phyloP scores from a whole-genome alignment of 179 eudicot species.

The Vitellaria paradoxa region DNA sequence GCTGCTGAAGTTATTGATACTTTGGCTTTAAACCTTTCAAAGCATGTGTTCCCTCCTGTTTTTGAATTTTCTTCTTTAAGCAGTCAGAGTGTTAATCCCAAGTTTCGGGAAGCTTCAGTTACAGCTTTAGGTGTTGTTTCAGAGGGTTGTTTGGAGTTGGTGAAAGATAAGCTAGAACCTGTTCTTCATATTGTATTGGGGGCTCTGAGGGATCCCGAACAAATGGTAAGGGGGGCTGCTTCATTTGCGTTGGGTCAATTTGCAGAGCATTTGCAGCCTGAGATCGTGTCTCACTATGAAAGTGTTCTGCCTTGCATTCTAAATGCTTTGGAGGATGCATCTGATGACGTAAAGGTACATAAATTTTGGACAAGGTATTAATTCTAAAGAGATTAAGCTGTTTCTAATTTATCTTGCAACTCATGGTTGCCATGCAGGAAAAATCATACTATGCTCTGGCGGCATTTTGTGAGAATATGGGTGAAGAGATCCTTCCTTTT shows the following conservation, averaged over 20 bases:
- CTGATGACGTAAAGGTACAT: constrained; percentile 95
- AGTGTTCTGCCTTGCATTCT: constrained; percentile 87
- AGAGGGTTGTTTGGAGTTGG: constrained; percentile 81
- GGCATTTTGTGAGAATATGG: constrained; percentile 98
- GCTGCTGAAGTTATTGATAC: constrained; percentile 97
- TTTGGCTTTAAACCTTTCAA: constrained; percentile 78
- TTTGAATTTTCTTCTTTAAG: constrained; percentile 81
- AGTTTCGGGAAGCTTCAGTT: constrained; percentile 89
- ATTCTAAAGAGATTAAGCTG: not conserved
- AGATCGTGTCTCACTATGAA: constrained; percentile 84
- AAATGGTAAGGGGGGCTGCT: constrained; percentile 97
- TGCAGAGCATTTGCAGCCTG: constrained; percentile 97
- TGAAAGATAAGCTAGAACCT: constrained; percentile 76
- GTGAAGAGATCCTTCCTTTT: constrained; percentile 89
- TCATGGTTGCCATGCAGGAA: constrained; percentile 47
- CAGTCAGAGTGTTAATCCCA: constrained; percentile 71
- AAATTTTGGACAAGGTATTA: constrained; percentile 3
- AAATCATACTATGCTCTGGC: constrained; percentile 98
- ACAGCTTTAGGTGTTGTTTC: constrained; percentile 90
- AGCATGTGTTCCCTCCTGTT: constrained; percentile 81
- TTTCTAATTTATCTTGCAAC: constrained; percentile 2
- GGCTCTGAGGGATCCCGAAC: constrained; percentile 88
- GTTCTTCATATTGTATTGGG: constrained; percentile 88
- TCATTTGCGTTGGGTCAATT: constrained; percentile 97
- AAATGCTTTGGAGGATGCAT: constrained; percentile 78